Percentiles rank a stretch among this genome's conserved stretches.
Evolutionary conservation across 495 filamentous ascomycete species (phyloP).

Genomic region (Pyronema domesticum): DNA sequence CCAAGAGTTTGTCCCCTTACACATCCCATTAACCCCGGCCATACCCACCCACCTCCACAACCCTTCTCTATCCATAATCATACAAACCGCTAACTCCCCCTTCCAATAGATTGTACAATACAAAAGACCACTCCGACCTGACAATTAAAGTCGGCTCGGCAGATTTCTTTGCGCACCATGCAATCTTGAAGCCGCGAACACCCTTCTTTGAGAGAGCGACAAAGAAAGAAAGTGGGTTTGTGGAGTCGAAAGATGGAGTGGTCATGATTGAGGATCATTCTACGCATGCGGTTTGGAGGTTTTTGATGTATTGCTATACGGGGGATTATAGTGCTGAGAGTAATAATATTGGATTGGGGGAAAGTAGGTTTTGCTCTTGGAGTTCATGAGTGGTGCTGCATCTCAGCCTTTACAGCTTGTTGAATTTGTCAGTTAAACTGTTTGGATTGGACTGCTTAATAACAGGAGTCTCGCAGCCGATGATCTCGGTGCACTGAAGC

Average conservation of each 20-base stretch:
- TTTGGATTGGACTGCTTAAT: too few species aligned
- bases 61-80: too few species aligned
- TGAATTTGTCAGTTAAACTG: too few species aligned
- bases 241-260: not conserved
- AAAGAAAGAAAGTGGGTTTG: not conserved
- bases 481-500: not conserved
- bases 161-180: not conserved
- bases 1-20: too few species aligned
- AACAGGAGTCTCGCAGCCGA: too few species aligned
- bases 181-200: not conserved
- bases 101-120: not conserved
- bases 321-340: not conserved
- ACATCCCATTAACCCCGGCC: too few species aligned
- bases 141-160: not conserved
- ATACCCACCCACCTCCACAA: too few species aligned
- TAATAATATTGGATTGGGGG: not conserved
- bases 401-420: too few species aligned
- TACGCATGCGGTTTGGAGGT: not conserved
- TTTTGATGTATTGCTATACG: not conserved
- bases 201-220: not conserved
- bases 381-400: too few species aligned
- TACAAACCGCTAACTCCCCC: too few species aligned
- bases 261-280: not conserved
- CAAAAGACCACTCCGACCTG: not conserved
- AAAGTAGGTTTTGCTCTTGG: too few species aligned